Base-by-base conservation (phyloP, 2,329 filamentous ascomycete genomes). In the Fusarium sp. region DNA sequence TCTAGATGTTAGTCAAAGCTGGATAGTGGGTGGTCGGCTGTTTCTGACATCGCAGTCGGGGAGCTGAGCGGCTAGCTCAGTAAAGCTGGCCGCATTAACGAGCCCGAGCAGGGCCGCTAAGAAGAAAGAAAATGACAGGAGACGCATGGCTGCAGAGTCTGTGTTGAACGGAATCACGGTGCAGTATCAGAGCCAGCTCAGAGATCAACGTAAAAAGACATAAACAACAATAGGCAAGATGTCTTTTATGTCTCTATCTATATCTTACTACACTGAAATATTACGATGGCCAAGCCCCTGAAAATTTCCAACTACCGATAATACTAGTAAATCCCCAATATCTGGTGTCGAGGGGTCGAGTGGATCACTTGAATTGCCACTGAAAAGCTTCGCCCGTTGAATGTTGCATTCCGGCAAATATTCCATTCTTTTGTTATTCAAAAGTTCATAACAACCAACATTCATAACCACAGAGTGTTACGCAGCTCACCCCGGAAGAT, bases 41-140 rank as follows among this genome's bases (percentile, higher is more conserved):
- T 31, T 5, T 57, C 70, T 60, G 52, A 70, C 70, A 62, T 56
- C 63, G 31, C 72, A 74, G 15, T 28, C 55, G 17, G 71, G 67
- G 44, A 74, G 45, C 31, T 74, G 55, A 39, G 63, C 35, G 22
- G 63, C 71, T 17, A 74, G 31, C 31, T 72, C 72, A 20, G 72
- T 57, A 36, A 74, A 69, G 24, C 36, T 35, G n/a, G 71, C 63
- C n/a, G 70, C 72, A 38, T 57, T 70, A 14, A 28, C 63, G n/a
- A 74, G 48, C 18, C 63, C 26, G n/a, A 36, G 36, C 24, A 74
- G 41, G 9, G 47, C 39, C 18, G n/a, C 49, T 6, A 33, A 12
- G 22, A 74, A 22, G 39, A 72, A 26, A 22, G 66, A 68, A 49
- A 72, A 24, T 0, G 49, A 55, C 26, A 72, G 17, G 20, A 74